A percentile compares a stretch with the other conserved stretches of the same genome.
Conservation (phyloP, 2,329 filamentous ascomycete species). For the Cladosporium halotolerans region DNA sequence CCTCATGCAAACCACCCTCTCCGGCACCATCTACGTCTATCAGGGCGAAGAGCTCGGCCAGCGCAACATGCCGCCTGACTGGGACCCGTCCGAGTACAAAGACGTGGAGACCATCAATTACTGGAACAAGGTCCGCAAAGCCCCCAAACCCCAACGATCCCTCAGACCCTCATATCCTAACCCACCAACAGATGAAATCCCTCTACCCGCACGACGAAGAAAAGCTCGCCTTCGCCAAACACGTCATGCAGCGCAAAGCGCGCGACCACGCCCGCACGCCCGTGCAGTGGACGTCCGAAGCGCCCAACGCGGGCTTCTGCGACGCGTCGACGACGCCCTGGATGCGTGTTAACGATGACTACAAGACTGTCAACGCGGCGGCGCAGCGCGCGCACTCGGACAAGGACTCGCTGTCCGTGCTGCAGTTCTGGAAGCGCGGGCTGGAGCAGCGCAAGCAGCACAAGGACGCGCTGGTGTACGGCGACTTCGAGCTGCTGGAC, state of each 20-base stretch:
- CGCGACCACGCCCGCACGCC: slow-evolving; percentile 63
- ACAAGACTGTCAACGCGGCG: slow-evolving; percentile 51
- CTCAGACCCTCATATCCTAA: slow-evolving; percentile 1
- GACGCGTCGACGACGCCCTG: slow-evolving; percentile 45
- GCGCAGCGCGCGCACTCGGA: slow-evolving; percentile 38
- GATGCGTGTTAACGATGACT: slow-evolving; percentile 56
- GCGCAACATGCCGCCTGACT: slow-evolving; percentile 41
- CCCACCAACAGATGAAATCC: slow-evolving; percentile 28
- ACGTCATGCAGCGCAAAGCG: slow-evolving; percentile 52
- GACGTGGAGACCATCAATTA: slow-evolving; percentile 53
- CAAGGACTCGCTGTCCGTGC: slow-evolving; percentile 40
- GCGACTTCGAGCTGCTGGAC: slow-evolving; percentile 50
- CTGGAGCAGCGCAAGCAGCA: slow-evolving; percentile 51
- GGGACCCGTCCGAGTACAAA: slow-evolving; percentile 42
- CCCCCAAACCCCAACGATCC: neutral
- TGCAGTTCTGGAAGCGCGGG: slow-evolving; percentile 56
- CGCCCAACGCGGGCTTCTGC: slow-evolving; percentile 57
- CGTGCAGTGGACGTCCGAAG: slow-evolving; percentile 57
- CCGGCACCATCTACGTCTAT: slow-evolving; percentile 47
- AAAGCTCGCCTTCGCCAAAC: slow-evolving; percentile 42
- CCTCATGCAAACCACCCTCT: slow-evolving; percentile 42
- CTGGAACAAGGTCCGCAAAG: slow-evolving; percentile 36
- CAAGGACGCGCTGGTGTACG: slow-evolving; percentile 56
- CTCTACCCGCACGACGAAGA: slow-evolving; percentile 30
- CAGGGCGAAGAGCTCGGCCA: slow-evolving; percentile 48